Percentiles rank a stretch among this genome's conserved stretches.
These are phyloP conservation scores for Oemleria cerasiformis DNA, from an alignment of 306 rosid species.

Conservation along the genomic window DNA sequence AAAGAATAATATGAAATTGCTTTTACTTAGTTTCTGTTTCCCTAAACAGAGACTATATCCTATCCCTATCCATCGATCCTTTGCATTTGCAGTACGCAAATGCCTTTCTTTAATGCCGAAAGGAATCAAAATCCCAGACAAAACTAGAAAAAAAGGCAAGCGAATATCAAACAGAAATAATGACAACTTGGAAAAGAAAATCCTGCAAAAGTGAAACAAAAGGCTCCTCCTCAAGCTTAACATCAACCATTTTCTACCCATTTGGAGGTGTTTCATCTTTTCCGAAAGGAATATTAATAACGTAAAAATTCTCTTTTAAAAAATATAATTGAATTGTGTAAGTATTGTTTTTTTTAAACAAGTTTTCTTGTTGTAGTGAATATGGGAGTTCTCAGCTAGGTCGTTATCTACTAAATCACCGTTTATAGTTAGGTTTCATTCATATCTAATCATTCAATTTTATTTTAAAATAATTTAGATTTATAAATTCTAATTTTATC, in stretches of 20 bases:
- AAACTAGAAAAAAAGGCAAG: slow-evolving; percentile 16
- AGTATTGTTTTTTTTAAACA: too few species aligned
- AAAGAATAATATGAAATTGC: neutral
- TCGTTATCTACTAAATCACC: too few species aligned
- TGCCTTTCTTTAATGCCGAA: slow-evolving; percentile 22
- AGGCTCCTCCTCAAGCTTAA: neutral
- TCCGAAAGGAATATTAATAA: neutral
- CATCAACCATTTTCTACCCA: neutral
- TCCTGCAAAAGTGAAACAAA: slow-evolving; percentile 31
- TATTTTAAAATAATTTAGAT: too few species aligned
- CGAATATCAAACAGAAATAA: neutral
- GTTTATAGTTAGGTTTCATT: too few species aligned
- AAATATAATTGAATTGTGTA: too few species aligned
- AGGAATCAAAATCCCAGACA: slow-evolving; percentile 13
- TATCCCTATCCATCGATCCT: neutral
- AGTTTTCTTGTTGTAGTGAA: too few species aligned
- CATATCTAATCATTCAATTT: too few species aligned
- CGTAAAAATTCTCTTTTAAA: too few species aligned
- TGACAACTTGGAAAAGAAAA: neutral
- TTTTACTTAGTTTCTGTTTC: slow-evolving; percentile 4
- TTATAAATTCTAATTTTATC: neutral
- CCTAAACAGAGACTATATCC: neutral
- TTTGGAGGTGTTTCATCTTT: neutral
- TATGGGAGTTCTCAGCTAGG: too few species aligned
- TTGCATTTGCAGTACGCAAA: neutral